Conservation (phyloP, 1,139 yeast genomes). For the Magnusiomyces tetraspermus region DNA sequence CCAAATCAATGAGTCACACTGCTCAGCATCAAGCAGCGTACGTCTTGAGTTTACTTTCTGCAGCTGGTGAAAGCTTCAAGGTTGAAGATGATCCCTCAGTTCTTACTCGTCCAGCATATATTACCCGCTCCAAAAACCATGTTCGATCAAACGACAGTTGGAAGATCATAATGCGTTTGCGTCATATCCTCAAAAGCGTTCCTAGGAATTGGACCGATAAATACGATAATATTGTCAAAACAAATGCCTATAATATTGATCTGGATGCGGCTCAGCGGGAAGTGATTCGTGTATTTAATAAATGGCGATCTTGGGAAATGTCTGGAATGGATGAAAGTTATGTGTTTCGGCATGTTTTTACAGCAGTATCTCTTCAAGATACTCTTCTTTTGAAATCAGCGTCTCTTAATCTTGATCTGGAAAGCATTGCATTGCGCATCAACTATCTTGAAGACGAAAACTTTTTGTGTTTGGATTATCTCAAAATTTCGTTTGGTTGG, state of each 20-base stretch:
- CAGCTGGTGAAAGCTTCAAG: conserved; percentile 50
- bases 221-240: conserved; percentile 21
- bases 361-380: conserved; percentile 25
- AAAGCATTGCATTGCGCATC: conserved; percentile 26
- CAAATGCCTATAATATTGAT: conserved; percentile 36
- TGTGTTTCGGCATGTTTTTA: conserved; percentile 24
- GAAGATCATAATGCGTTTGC: conserved; percentile 69
- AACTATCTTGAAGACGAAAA: conserved; percentile 29
- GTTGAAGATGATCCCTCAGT: conserved; percentile 83
- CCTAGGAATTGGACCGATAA: conserved; percentile 44
- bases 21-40: conserved; percentile 19
- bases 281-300: conserved; percentile 50
- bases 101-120: conserved; percentile 77
- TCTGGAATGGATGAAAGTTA: conserved; percentile 47
- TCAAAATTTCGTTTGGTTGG: conserved; percentile 19
- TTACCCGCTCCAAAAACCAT: conserved; percentile 64
- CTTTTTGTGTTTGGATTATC: conserved; percentile 29
- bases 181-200: conserved; percentile 59
- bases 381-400: conserved; percentile 24
- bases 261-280: conserved; percentile 40
- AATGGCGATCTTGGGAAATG: conserved; percentile 93
- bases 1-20: conserved; percentile 14
- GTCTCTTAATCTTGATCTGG: conserved; percentile 25
- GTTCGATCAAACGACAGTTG: conserved; percentile 76
- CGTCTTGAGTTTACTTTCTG: conserved; percentile 44